phyloP scores from a whole-genome alignment of 805 yeast species.

The Starmerella roubikii region DNA sequence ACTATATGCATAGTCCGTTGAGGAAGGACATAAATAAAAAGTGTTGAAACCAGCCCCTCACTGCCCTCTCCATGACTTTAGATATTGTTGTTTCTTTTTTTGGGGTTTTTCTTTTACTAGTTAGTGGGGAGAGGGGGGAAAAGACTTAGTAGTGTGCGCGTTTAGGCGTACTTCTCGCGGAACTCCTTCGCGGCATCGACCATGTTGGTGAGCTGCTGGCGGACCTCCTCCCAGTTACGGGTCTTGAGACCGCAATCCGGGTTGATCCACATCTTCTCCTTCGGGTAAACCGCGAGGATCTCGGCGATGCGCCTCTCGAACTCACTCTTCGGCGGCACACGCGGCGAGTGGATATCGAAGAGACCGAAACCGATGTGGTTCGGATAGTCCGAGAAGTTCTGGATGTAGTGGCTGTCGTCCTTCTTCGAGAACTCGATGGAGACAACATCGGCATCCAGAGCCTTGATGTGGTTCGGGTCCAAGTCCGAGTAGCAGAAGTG shows the following conservation, averaged over 20 bases:
- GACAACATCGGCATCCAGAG: conserved; percentile 98
- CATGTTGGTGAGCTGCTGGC: conserved; percentile 91
- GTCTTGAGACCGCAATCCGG: conserved; percentile 99
- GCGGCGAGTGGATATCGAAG: conserved; percentile 98
- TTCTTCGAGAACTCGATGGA: conserved; percentile 99
- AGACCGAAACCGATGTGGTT: conserved; percentile 99
- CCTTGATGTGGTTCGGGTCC: conserved; percentile 99
- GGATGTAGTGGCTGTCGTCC: conserved; percentile 96
- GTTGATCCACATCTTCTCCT: conserved; percentile 98
- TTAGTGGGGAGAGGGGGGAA: neutral
- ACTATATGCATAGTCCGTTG: conserved; percentile 21
- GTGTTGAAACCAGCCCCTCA: conserved; percentile 17
- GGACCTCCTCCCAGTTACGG: conserved; percentile 98
- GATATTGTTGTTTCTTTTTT: too few relatives aligned
- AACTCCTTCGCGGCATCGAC: conserved; percentile 96
- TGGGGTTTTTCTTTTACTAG: neutral
- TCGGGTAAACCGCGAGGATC: conserved; percentile 93
- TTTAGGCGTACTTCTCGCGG: conserved; percentile 44
- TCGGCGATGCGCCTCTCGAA: conserved; percentile 86
- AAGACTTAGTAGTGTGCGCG: conserved; percentile 4
- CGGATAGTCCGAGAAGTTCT: conserved; percentile 96
- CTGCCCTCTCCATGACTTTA: conserved; percentile 1
- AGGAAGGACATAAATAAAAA: conserved; percentile 22
- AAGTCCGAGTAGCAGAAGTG: conserved; percentile 99
- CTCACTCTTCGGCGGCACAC: conserved; percentile 96